Conservation (phyloP, 2,329 filamentous ascomycete genomes). For the Alternaria longipes region DNA sequence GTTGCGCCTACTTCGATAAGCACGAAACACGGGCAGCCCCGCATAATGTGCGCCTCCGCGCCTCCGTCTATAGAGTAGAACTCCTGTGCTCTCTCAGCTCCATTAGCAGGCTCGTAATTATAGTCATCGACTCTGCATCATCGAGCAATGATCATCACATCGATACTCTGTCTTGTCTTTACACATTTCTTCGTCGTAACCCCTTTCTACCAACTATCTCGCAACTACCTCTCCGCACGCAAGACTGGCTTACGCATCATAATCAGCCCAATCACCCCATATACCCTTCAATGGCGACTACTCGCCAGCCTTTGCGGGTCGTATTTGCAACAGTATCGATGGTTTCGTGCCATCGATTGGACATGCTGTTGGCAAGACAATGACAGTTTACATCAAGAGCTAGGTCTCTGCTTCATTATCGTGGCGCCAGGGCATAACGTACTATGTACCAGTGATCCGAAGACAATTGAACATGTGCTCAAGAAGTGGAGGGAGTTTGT, state of each 20-base stretch:
- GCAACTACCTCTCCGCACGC: conserved; percentile 28
- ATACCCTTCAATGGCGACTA: conserved; percentile 25
- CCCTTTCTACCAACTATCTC: conserved; percentile 12
- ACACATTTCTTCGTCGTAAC: background rate
- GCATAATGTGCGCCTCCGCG: background rate
- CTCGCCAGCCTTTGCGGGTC: background rate
- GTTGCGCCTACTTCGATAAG: background rate
- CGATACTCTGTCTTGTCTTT: conserved; percentile 10
- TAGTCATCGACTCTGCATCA: background rate
- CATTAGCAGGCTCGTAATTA: no score
- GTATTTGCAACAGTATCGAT: conserved; percentile 14
- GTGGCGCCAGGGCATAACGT: conserved; percentile 24
- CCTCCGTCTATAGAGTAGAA: background rate
- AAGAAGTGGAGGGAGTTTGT: conserved; percentile 31
- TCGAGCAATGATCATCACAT: conserved; percentile 11
- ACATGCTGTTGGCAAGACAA: conserved; percentile 30
- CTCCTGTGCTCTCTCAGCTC: background rate
- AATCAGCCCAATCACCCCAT: conserved; percentile 28
- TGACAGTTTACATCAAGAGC: conserved; percentile 16
- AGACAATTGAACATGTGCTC: conserved; percentile 24
- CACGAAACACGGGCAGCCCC: background rate
- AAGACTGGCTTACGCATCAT: conserved; percentile 24
- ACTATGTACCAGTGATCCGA: conserved; percentile 28
- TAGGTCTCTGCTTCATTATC: conserved; percentile 28
- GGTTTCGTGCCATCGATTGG: conserved; percentile 25